Percentiles rank a stretch among this genome's conserved stretches.
phyloP scores from a whole-genome alignment of 139 green algal species.

The Chara braunii region DNA sequence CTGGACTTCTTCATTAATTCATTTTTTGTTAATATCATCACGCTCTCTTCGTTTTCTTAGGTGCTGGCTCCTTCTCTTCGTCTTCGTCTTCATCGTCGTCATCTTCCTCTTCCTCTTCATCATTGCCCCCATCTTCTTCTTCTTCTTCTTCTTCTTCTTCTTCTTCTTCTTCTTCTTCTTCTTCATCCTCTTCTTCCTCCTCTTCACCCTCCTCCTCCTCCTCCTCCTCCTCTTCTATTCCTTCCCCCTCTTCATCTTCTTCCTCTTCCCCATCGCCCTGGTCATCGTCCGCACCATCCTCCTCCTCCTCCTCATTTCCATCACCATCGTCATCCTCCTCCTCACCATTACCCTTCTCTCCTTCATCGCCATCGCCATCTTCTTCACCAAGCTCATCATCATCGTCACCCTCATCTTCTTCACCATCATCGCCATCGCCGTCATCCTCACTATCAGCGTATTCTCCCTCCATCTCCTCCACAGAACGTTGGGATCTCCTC shows the following conservation, averaged over 20 bases:
- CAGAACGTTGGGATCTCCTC: no score
- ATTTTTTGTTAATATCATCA: no score
- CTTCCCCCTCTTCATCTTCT: background rate
- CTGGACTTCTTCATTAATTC: no score
- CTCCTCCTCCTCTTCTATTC: background rate
- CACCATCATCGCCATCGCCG: background rate
- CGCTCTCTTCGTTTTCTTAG: background rate
- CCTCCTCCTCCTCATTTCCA: background rate
- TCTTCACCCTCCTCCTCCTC: conserved; percentile 1
- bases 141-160: no score
- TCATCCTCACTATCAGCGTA: background rate
- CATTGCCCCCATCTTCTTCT: no score
- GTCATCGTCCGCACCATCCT: no score
- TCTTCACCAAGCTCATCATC: no score
- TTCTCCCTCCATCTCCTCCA: background rate
- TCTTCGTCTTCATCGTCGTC: background rate
- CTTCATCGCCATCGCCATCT: background rate
- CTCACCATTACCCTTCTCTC: background rate
- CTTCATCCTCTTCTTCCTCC: no score
- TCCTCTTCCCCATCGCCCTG: no score
- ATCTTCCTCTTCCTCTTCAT: background rate
- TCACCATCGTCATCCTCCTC: background rate
- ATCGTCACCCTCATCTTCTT: background rate
- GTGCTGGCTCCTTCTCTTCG: background rate
- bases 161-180: no score